phyloP scores from a whole-genome alignment of 2,329 filamentous ascomycete species.

The Fusarium graminum region DNA sequence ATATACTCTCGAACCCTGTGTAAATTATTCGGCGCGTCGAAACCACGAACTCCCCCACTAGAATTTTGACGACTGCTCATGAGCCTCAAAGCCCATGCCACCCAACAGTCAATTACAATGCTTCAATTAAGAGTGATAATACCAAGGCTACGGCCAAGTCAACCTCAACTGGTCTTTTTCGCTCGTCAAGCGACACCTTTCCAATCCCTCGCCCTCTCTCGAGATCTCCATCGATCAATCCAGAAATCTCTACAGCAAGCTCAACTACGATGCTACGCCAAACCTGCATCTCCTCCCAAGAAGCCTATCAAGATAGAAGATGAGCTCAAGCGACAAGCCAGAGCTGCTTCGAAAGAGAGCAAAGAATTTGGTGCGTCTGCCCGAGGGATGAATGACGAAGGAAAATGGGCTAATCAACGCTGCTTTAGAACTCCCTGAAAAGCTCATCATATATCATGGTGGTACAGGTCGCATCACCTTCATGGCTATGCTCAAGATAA shows the following conservation, averaged over 20 bases:
- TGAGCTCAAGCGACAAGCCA: conserved; percentile 49
- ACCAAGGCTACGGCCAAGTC: conserved; percentile 38
- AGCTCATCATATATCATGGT: conserved; percentile 80
- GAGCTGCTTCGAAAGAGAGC: conserved; percentile 39
- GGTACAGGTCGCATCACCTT: conserved; percentile 76
- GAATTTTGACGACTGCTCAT: conserved; percentile 28
- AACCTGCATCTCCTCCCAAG: conserved; percentile 22
- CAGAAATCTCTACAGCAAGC: conserved; percentile 45
- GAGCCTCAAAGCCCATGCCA: conserved; percentile 12
- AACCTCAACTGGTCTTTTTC: conserved; percentile 34
- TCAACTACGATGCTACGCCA: conserved; percentile 47
- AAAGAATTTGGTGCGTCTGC: conserved; percentile 39
- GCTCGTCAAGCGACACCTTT: not conserved
- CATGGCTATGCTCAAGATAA: conserved; percentile 77
- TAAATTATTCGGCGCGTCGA: conserved; percentile 8
- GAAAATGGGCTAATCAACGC: not conserved
- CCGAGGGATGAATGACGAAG: not conserved
- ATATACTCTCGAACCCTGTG: not conserved
- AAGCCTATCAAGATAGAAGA: conserved; percentile 42
- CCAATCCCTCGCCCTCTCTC: conserved; percentile 18
- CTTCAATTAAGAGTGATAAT: conserved; percentile 40
- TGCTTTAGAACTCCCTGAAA: conserved; percentile 64
- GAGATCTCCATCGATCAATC: conserved; percentile 39
- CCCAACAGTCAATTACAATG: conserved; percentile 33
- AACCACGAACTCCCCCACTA: conserved; percentile 16